A percentile compares a stretch with the other conserved stretches of the same genome.
Evolutionary conservation across 306 rosid species (phyloP).

Genomic region (Rubus idaeus): DNA sequence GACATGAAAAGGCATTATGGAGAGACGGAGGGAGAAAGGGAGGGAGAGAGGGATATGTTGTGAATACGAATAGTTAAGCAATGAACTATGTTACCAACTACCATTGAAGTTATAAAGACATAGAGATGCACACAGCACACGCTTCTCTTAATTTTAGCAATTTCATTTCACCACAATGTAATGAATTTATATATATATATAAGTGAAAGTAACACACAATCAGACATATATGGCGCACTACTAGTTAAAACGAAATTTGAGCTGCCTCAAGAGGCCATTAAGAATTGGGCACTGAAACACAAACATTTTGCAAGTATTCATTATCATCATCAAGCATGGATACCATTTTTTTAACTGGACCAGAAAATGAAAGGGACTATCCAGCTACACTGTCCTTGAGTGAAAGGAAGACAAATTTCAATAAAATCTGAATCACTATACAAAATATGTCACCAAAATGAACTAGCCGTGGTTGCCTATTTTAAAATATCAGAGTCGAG

Average conservation of each 20-base stretch:
- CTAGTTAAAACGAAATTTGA: neutral
- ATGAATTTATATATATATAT: neutral
- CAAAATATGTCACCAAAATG: neutral
- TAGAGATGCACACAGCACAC: neutral
- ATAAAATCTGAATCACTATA: neutral
- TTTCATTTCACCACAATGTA: neutral
- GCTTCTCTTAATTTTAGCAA: neutral
- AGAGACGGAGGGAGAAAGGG: neutral
- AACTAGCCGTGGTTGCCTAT: neutral
- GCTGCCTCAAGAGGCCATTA: neutral
- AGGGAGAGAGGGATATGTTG: neutral
- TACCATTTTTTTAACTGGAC: neutral
- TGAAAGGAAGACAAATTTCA: neutral
- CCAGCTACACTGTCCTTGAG: neutral
- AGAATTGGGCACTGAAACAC: neutral
- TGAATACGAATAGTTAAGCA: neutral
- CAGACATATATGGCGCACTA: neutral
- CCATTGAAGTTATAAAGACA: neutral
- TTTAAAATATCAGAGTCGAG: conserved; percentile 6
- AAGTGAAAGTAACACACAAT: neutral
- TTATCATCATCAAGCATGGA: neutral
- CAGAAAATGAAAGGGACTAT: neutral
- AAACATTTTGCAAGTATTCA: neutral
- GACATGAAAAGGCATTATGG: neutral
- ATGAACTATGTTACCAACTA: neutral